A percentile compares a stretch with the other conserved stretches of the same genome.
Conservation (phyloP, 768 basidiomycete species). For the Multifurca ochricompacta region DNA sequence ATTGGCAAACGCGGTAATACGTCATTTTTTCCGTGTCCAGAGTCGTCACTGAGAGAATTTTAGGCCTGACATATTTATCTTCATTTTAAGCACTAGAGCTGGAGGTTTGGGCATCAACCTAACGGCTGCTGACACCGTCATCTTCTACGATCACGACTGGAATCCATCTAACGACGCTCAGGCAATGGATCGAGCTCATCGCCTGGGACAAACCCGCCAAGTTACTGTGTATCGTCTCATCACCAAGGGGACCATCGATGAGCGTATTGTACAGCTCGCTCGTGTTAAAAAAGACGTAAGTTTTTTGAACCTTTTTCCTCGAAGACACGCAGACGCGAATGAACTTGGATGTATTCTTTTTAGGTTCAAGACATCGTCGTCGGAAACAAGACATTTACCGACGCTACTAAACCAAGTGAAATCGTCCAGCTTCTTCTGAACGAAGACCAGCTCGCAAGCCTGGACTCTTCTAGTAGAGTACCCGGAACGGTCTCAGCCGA, state of each 20-base stretch:
- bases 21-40: conserved; percentile 22
- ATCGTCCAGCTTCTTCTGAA: conserved; percentile 92
- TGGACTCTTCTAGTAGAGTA: conserved; percentile 41
- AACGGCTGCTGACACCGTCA: conserved; percentile 91
- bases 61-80: conserved; percentile 84
- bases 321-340: conserved; percentile 9
- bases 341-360: background rate
- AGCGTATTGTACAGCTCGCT: conserved; percentile 93
- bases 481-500: conserved; percentile 32
- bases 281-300: conserved; percentile 93
- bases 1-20: conserved; percentile 89
- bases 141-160: conserved; percentile 95
- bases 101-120: conserved; percentile 96
- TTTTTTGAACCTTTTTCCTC: conserved; percentile 8
- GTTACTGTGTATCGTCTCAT: conserved; percentile 95
- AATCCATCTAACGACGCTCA: conserved; percentile 97
- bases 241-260: conserved; percentile 91
- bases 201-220: conserved; percentile 92
- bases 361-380: conserved; percentile 99
- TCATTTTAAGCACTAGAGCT: conserved; percentile 87
- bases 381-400: conserved; percentile 91
- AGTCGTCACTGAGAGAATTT: conserved; percentile 1
- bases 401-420: conserved; percentile 91
- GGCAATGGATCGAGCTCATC: conserved; percentile 97
- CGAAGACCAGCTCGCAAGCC: conserved; percentile 81